A percentile compares a stretch with the other conserved stretches of the same genome.
Conservation (phyloP, 2,329 filamentous ascomycete species). For the Leptographium galeiforme region DNA sequence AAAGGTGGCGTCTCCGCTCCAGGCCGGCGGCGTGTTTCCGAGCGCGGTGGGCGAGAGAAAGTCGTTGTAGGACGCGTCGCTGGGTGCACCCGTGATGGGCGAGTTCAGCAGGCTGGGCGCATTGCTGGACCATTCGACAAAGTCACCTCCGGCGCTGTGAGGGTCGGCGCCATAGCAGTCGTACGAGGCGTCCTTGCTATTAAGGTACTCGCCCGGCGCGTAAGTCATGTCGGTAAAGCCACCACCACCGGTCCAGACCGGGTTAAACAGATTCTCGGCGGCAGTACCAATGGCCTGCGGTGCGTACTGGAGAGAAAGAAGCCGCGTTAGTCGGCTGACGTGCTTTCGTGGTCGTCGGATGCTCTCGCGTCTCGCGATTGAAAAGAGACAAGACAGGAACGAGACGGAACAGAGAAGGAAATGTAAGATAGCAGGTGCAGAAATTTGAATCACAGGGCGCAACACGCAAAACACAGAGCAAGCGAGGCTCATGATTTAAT, state of each 20-base stretch:
- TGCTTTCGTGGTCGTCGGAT: not conserved
- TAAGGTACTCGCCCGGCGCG: slow-evolving; percentile 8
- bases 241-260: slow-evolving; percentile 3
- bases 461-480: no score
- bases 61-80: not conserved
- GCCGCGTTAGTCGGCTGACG: not conserved
- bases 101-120: not conserved
- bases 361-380: not conserved
- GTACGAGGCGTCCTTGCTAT: slow-evolving; percentile 5
- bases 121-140: slow-evolving; percentile 5
- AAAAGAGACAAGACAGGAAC: no score
- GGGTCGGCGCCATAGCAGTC: slow-evolving; percentile 3
- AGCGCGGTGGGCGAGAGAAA: slow-evolving; percentile 1
- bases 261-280: not conserved
- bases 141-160: not conserved
- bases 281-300: not conserved
- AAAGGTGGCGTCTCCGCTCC: not conserved
- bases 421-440: no score
- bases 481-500: no score
- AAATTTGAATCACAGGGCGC: no score
- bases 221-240: slow-evolving; percentile 2
- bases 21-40: not conserved
- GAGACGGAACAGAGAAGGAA: no score
- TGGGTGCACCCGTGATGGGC: not conserved
- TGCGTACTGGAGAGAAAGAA: slow-evolving; percentile 1